These are phyloP conservation scores for Isabelozyma pseudorhagii DNA, from an alignment of 805 yeast species.

Conservation along the genomic window DNA sequence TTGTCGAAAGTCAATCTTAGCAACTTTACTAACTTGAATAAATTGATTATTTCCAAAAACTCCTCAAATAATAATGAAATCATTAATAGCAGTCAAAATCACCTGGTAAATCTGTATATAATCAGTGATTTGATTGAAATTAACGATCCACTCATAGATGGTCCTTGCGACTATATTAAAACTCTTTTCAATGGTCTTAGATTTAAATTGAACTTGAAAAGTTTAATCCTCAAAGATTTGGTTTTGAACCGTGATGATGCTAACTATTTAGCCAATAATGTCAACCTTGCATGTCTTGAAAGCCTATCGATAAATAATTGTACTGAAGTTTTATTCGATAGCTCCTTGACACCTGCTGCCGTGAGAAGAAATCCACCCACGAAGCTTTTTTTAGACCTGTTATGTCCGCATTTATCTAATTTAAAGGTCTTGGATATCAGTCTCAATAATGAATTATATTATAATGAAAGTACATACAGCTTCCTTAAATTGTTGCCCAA, in stretches of 20 bases:
- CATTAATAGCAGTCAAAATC: not conserved
- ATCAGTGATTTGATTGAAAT: not conserved
- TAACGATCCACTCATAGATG: not conserved
- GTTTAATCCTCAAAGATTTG: conserved; percentile 7
- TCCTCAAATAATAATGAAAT: not conserved
- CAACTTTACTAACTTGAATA: conserved; percentile 8
- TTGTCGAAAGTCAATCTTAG: conserved; percentile 6
- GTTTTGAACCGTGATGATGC: conserved; percentile 6
- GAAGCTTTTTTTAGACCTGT: conserved; percentile 4
- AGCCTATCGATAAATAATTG: conserved; percentile 8
- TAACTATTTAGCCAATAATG: not conserved
- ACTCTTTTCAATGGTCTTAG: not conserved
- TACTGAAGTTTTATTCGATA: conserved; percentile 6
- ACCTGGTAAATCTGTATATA: not conserved
- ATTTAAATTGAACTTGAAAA: conserved; percentile 1
- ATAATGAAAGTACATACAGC: conserved; percentile 4
- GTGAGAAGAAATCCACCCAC: conserved; percentile 9
- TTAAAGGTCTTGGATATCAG: conserved; percentile 5
- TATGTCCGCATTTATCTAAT: conserved; percentile 3
- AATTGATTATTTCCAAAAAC: conserved; percentile 11
- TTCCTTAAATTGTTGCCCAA: conserved; percentile 3
- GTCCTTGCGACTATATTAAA: not conserved
- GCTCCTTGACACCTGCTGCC: not conserved
- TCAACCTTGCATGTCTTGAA: conserved; percentile 4
- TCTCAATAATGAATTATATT: conserved; percentile 10